Conservation (phyloP, 2,329 filamentous ascomycete species). For the Emergomyces pasteurianus region DNA sequence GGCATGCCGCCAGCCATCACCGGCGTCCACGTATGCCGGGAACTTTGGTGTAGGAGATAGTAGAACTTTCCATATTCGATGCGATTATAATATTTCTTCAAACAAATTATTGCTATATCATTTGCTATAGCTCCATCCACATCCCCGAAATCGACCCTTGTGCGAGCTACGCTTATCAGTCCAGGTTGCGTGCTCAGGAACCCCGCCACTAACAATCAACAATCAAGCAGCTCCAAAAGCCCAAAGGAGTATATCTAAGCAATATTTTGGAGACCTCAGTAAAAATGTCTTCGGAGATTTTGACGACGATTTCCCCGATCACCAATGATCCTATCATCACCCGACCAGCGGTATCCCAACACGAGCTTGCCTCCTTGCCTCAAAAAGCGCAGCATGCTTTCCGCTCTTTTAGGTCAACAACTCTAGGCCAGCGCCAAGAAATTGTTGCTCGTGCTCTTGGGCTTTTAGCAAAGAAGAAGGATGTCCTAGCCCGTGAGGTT, state of each 20-base stretch:
- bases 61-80: too few relatives aligned
- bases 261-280: slow-evolving; percentile 5
- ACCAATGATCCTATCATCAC: slow-evolving; percentile 77
- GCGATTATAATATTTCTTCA: not conserved
- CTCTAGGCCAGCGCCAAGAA: slow-evolving; percentile 60
- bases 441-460: slow-evolving; percentile 72
- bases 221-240: not conserved
- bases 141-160: not conserved
- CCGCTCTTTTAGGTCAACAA: slow-evolving; percentile 64
- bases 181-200: not conserved
- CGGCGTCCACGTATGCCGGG: too few relatives aligned
- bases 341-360: slow-evolving; percentile 58
- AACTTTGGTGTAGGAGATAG: too few relatives aligned
- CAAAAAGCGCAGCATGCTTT: slow-evolving; percentile 63
- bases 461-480: slow-evolving; percentile 56
- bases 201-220: not conserved
- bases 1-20: too few relatives aligned
- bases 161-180: not conserved
- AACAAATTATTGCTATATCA: not conserved
- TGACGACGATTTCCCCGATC: slow-evolving; percentile 76
- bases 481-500: slow-evolving; percentile 71
- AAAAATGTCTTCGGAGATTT: slow-evolving; percentile 42
- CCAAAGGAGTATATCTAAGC: not conserved
- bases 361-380: slow-evolving; percentile 62
- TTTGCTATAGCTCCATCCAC: not conserved